These are phyloP conservation scores for Silene latifolia DNA, from an alignment of 148 eudicot species.

Conservation along the genomic window DNA sequence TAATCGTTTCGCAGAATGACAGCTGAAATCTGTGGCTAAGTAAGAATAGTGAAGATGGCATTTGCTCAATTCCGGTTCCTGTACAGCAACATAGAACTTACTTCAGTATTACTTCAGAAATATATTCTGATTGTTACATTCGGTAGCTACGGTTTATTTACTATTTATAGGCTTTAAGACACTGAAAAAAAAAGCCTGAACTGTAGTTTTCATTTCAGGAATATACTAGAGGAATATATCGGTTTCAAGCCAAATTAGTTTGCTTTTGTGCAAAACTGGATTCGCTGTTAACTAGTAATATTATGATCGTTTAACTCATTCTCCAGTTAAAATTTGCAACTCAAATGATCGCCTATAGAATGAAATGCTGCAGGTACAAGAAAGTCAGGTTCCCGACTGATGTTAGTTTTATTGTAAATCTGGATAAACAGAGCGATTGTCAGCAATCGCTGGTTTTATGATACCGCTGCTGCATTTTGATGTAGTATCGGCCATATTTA, in stretches of 20 bases:
- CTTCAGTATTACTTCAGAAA: slow-evolving; percentile 9
- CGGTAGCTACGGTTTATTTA: slow-evolving; percentile 5
- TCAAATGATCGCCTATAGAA: background rate
- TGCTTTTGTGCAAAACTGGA: slow-evolving; percentile 1
- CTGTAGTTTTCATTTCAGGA: slow-evolving; percentile 8
- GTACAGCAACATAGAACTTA: background rate
- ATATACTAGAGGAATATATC: no score
- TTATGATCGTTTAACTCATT: background rate
- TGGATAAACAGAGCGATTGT: background rate
- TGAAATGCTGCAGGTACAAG: background rate
- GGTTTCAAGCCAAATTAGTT: slow-evolving; percentile 9
- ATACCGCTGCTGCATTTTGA: no score
- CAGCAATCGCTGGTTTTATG: background rate
- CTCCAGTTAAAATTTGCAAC: background rate
- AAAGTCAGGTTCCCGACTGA: background rate
- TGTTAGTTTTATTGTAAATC: background rate
- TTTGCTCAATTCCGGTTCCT: background rate
- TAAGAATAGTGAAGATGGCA: background rate
- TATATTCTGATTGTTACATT: slow-evolving; percentile 16
- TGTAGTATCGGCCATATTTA: no score
- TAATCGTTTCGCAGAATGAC: background rate
- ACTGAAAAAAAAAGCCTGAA: background rate
- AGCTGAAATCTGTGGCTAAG: background rate
- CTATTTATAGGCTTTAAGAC: background rate
- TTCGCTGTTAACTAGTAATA: background rate